Conservation (phyloP, 1,284 basidiomycete species). For the Malassezia nana region DNA sequence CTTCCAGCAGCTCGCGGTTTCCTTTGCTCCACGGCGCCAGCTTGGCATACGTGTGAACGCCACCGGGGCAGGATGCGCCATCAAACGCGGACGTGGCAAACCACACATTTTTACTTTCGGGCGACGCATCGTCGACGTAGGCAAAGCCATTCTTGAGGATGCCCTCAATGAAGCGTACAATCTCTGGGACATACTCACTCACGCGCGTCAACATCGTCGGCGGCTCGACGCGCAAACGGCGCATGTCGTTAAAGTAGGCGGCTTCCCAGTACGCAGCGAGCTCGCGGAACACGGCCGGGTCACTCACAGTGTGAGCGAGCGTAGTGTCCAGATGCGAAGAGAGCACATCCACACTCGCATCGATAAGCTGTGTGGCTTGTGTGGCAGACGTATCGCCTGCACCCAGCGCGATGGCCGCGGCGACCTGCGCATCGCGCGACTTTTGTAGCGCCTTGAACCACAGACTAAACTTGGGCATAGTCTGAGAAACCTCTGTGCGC, state of each 20-base stretch:
- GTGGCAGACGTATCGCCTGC: conserved; percentile 22
- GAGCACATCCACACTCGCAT: conserved; percentile 41
- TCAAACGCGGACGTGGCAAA: conserved; percentile 89
- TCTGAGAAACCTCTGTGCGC: conserved; percentile 25
- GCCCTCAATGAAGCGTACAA: conserved; percentile 74
- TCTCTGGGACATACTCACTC: conserved; percentile 93
- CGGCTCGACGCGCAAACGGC: conserved; percentile 67
- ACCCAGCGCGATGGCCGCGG: conserved; percentile 35
- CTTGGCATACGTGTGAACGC: conserved; percentile 70
- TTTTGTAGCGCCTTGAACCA: conserved; percentile 37
- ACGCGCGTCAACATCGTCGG: conserved; percentile 89
- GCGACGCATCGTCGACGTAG: conserved; percentile 53
- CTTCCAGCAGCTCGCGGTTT: conserved; percentile 77
- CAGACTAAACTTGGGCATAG: conserved; percentile 43
- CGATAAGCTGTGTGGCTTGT: conserved; percentile 26
- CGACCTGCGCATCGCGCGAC: conserved; percentile 37
- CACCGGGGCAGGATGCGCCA: conserved; percentile 50
- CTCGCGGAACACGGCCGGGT: conserved; percentile 73
- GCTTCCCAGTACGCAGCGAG: conserved; percentile 83
- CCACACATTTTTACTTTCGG: conserved; percentile 58
- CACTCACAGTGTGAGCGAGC: conserved; percentile 64
- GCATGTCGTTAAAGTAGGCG: conserved; percentile 88
- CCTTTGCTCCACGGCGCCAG: conserved; percentile 90
- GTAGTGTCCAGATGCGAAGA: conserved; percentile 27
- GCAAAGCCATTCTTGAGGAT: conserved; percentile 83